These are phyloP conservation scores for Schizopora paradoxa DNA, from an alignment of 1,284 basidiomycete genomes.

Conservation along the genomic window DNA sequence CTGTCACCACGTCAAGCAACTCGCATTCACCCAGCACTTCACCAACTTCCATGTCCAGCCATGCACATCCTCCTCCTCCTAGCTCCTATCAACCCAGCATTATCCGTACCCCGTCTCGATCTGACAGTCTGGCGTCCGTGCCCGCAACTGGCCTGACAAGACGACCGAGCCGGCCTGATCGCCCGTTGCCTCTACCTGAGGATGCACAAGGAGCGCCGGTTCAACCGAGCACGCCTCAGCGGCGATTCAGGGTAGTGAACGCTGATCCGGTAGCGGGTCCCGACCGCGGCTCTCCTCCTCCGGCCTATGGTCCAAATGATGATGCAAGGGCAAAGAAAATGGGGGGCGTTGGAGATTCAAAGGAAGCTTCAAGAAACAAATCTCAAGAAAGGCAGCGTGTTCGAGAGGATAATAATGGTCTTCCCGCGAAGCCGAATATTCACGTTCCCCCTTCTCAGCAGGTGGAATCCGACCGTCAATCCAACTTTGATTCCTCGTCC, in stretches of 20 bases:
- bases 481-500: no score
- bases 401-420: no score
- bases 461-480: no score
- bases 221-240: slow-evolving; percentile 30
- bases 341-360: no score
- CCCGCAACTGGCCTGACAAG: no score
- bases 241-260: slow-evolving; percentile 37
- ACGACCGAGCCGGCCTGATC: neutral
- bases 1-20: neutral
- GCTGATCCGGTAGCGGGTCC: slow-evolving; percentile 25
- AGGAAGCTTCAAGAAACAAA: no score
- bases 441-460: no score
- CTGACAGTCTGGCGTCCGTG: no score
- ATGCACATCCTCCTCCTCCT: slow-evolving; percentile 21
- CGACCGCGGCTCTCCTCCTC: slow-evolving; percentile 35
- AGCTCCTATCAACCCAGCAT: slow-evolving; percentile 19
- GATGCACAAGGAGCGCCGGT: neutral
- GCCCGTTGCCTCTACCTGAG: slow-evolving; percentile 18
- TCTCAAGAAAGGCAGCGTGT: no score
- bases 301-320: slow-evolving; percentile 31
- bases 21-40: neutral
- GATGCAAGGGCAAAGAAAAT: slow-evolving; percentile 10
- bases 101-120: no score
- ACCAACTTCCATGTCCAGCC: slow-evolving; percentile 16
- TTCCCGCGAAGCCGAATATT: no score